Conservation (phyloP, 129 eudicot species). For the Silybum marianum region DNA sequence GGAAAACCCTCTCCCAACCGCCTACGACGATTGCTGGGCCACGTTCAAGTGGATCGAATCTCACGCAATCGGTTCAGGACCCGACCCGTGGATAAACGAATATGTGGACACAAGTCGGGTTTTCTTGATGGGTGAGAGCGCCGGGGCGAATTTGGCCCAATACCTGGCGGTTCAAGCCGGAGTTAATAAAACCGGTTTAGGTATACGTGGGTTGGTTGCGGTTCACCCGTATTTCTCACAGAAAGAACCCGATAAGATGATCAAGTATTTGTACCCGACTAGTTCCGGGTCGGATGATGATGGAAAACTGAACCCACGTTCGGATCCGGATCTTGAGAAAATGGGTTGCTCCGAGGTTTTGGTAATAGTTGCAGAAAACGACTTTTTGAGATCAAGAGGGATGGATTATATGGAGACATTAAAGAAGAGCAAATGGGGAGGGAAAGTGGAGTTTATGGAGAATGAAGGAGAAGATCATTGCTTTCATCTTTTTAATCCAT, state of each 20-base stretch:
- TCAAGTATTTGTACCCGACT: constrained; percentile 37
- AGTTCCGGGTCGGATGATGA: constrained; percentile 42
- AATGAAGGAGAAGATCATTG: constrained; percentile 45
- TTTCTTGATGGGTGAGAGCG: constrained; percentile 44
- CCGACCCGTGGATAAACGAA: constrained; percentile 49
- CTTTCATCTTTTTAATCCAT: constrained; percentile 38
- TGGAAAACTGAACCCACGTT: constrained; percentile 35
- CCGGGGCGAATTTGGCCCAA: constrained; percentile 57
- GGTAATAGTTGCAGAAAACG: constrained; percentile 34
- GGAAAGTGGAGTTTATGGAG: constrained; percentile 44
- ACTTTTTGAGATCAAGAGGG: constrained; percentile 33
- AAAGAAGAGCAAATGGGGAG: constrained; percentile 39
- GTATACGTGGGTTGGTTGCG: constrained; percentile 34
- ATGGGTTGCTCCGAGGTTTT: constrained; percentile 36
- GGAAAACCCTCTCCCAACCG: constrained; percentile 50
- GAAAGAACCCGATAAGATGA: constrained; percentile 28
- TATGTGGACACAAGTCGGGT: constrained; percentile 45
- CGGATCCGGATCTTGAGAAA: constrained; percentile 42
- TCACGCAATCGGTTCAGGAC: constrained; percentile 35
- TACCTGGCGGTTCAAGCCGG: constrained; percentile 45
- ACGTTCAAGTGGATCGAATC: constrained; percentile 48
- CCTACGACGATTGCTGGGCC: constrained; percentile 51
- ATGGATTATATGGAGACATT: constrained; percentile 28
- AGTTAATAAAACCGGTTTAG: neutral
- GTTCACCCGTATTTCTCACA: constrained; percentile 51